Percentiles rank a stretch among this genome's conserved stretches.
Conservation (phyloP, 306 rosid species). For the Inga leiocalycina region DNA sequence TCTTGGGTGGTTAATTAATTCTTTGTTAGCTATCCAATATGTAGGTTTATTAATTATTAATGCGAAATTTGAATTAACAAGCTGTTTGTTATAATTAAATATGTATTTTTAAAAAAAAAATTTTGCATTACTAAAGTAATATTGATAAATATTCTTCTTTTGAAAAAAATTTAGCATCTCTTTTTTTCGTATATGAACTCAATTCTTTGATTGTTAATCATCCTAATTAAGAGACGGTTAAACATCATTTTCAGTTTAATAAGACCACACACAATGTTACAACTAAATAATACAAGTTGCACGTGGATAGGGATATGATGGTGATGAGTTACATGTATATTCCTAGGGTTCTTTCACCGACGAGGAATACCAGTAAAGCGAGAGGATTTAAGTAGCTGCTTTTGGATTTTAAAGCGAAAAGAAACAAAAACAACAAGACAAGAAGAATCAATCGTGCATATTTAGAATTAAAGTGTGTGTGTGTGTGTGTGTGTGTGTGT, state of each 20-base stretch:
- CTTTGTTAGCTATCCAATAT: not conserved
- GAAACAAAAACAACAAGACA: not conserved
- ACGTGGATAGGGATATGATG: constrained; percentile 6
- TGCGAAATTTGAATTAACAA: not conserved
- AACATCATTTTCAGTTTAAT: not conserved
- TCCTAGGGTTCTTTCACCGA: constrained; percentile 13
- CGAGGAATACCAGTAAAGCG: constrained; percentile 11
- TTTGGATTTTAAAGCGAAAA: not conserved
- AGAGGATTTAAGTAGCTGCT: not conserved
- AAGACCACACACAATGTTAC: not conserved
- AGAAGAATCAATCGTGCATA: constrained; percentile 19
- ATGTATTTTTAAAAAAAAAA: not conserved
- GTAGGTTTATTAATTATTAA: not conserved
- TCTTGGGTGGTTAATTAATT: too few species aligned
- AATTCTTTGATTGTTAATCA: too few species aligned
- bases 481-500: too few species aligned
- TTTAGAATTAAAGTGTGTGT: not conserved
- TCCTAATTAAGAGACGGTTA: not conserved
- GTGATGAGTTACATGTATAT: not conserved
- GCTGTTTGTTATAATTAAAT: not conserved
- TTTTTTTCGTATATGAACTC: too few species aligned
- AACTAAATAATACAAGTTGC: not conserved
- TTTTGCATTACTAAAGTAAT: not conserved
- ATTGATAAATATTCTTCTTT: not conserved
- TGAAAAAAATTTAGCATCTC: too few species aligned